phyloP scores from a whole-genome alignment of 2,329 filamentous ascomycete species.

The Scedosporium boydii region DNA sequence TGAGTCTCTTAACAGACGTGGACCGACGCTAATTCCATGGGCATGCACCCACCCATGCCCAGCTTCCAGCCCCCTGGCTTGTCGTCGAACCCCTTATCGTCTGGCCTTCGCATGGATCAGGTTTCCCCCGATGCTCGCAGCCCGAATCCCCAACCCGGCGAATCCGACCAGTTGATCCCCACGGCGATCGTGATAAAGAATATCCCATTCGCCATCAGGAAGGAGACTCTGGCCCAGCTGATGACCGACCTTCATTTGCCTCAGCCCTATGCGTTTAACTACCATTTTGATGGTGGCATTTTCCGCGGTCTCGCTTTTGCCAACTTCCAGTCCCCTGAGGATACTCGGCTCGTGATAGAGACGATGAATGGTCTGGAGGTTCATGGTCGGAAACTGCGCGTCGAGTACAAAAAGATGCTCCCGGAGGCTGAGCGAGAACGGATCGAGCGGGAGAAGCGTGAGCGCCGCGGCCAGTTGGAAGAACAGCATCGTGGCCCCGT shows the following conservation, averaged over 20 bases:
- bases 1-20: conserved; percentile 28
- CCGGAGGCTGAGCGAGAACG: conserved; percentile 88
- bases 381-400: conserved; percentile 84
- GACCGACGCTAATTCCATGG: conserved; percentile 33
- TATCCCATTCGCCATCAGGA: conserved; percentile 96
- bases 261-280: conserved; percentile 97
- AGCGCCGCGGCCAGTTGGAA: conserved; percentile 89
- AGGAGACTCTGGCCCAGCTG: conserved; percentile 83
- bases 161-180: conserved; percentile 84
- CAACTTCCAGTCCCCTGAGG: conserved; percentile 93
- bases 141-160: conserved; percentile 30
- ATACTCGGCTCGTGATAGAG: conserved; percentile 87
- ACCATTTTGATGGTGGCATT: conserved; percentile 97
- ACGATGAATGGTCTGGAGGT: conserved; percentile 93
- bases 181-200: conserved; percentile 99
- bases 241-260: conserved; percentile 94
- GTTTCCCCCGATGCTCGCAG: conserved; percentile 16
- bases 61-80: conserved; percentile 23
- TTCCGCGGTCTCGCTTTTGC: conserved; percentile 95
- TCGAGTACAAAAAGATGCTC: conserved; percentile 99
- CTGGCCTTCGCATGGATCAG: conserved; percentile 32
- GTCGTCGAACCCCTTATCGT: conserved; percentile 25
- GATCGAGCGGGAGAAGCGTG: conserved; percentile 93
- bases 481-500: conserved; percentile 81
- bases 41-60: conserved; percentile 28